phyloP scores from a whole-genome alignment of 306 rosid genomes.

The Psophocarpus tetragonolobus region DNA sequence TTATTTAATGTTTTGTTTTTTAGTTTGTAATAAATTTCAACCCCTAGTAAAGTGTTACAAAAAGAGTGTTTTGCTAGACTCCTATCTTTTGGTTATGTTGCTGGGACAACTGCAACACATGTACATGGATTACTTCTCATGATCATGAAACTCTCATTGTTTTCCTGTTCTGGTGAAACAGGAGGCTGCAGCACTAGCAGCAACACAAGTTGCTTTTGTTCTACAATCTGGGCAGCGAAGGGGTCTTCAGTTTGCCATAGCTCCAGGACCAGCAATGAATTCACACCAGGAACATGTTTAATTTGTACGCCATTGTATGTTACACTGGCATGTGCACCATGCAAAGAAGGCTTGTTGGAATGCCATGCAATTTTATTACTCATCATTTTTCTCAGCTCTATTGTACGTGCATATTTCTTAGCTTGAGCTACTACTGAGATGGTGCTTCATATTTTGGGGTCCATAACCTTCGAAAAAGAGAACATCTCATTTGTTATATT shows the following conservation, averaged over 20 bases:
- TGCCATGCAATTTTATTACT: slow-evolving; percentile 15
- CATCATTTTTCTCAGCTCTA: slow-evolving; percentile 29
- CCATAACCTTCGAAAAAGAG: not conserved
- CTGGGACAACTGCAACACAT: no score
- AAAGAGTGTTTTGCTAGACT: no score
- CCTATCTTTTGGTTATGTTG: no score
- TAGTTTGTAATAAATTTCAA: no score
- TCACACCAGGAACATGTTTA: slow-evolving; percentile 53
- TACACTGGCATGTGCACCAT: not conserved
- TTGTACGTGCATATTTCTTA: slow-evolving; percentile 6
- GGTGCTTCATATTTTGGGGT: not conserved
- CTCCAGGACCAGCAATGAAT: slow-evolving; percentile 52
- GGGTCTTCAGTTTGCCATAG: slow-evolving; percentile 72
- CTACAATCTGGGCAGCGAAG: slow-evolving; percentile 77
- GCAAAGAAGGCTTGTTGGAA: slow-evolving; percentile 30
- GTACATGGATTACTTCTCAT: not conserved
- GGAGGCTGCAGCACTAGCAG: slow-evolving; percentile 92
- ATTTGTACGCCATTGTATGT: not conserved
- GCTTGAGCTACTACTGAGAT: slow-evolving; percentile 15
- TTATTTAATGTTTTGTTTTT: no score
- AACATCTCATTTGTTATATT: not conserved
- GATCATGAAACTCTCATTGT: not conserved
- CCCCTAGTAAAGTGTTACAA: no score
- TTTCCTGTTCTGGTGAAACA: slow-evolving; percentile 36
- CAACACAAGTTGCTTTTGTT: slow-evolving; percentile 85